A percentile compares a stretch with the other conserved stretches of the same genome.
Evolutionary conservation across 129 eudicot species (phyloP).

Genomic region (Helichrysum umbraculigerum): DNA sequence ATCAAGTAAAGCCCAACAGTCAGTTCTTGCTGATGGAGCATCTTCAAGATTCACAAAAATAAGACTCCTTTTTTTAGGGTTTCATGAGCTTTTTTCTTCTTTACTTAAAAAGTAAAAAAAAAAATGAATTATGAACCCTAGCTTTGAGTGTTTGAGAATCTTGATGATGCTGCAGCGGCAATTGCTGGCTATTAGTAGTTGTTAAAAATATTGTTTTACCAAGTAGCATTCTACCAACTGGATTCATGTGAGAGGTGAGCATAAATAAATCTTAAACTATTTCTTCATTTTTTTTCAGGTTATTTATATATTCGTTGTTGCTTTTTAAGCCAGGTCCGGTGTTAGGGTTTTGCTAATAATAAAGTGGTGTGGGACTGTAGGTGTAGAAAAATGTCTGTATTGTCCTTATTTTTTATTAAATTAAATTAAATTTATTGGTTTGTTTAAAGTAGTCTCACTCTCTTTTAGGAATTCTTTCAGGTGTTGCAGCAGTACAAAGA

Average conservation of each 20-base stretch:
- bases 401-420: slow-evolving; percentile 19
- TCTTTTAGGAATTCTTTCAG: slow-evolving; percentile 33
- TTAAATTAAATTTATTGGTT: background rate
- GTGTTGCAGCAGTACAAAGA: slow-evolving; percentile 23
- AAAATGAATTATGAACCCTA: slow-evolving; percentile 22
- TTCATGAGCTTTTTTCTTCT: slow-evolving; percentile 24
- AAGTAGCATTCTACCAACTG: slow-evolving; percentile 14
- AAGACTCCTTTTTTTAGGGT: slow-evolving; percentile 38
- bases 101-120: slow-evolving; percentile 7
- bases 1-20: slow-evolving; percentile 33
- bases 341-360: slow-evolving; percentile 32
- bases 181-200: slow-evolving; percentile 34
- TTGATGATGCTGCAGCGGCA: slow-evolving; percentile 91
- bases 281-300: slow-evolving; percentile 13
- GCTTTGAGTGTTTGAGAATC: slow-evolving; percentile 52
- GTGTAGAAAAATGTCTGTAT: background rate
- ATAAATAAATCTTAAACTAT: background rate
- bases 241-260: slow-evolving; percentile 29
- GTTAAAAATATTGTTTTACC: background rate
- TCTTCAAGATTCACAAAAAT: slow-evolving; percentile 64
- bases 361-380: slow-evolving; percentile 14
- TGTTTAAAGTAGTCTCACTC: slow-evolving; percentile 8
- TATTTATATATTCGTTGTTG: slow-evolving; percentile 14
- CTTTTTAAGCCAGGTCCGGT: slow-evolving; percentile 22
- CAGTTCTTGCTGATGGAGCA: slow-evolving; percentile 62